Percentiles rank a stretch among this genome's conserved stretches.
These are phyloP conservation scores for Candida morakotiae DNA, from an alignment of 805 yeast genomes.

Conservation along the genomic window DNA sequence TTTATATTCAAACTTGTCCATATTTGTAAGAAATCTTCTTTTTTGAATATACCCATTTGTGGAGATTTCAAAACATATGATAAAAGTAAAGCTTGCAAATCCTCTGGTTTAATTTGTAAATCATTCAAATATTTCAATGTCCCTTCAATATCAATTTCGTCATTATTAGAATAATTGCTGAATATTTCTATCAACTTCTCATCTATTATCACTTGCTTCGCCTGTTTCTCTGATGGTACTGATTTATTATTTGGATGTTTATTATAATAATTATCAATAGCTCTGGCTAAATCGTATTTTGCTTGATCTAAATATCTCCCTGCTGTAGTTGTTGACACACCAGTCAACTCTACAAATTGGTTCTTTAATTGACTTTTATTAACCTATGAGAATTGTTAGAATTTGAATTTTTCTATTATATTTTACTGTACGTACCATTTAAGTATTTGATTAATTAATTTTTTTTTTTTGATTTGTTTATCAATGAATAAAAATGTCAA, in stretches of 20 bases:
- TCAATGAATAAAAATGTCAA: no score
- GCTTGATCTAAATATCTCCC: slow-evolving; percentile 27
- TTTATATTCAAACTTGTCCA: slow-evolving; percentile 45
- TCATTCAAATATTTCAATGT: slow-evolving; percentile 66
- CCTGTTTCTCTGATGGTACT: background rate
- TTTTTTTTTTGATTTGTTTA: background rate
- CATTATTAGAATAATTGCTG: slow-evolving; percentile 27
- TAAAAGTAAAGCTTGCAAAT: slow-evolving; percentile 62
- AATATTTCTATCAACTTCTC: slow-evolving; percentile 26
- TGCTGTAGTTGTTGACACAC: slow-evolving; percentile 30
- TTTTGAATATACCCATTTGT: slow-evolving; percentile 56
- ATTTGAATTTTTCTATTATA: no score
- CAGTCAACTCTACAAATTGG: slow-evolving; percentile 41
- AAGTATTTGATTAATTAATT: background rate
- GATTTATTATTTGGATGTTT: slow-evolving; percentile 1
- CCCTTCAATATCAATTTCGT: slow-evolving; percentile 70
- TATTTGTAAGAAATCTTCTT: slow-evolving; percentile 46
- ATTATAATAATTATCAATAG: slow-evolving; percentile 27
- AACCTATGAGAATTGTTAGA: slow-evolving; percentile 4
- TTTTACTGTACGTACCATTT: background rate
- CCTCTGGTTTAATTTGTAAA: slow-evolving; percentile 70
- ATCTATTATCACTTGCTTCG: slow-evolving; percentile 7
- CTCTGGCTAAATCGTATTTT: slow-evolving; percentile 26
- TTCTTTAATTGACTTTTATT: slow-evolving; percentile 13
- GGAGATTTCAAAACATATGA: slow-evolving; percentile 69